Base-by-base conservation (phyloP, 169 alveolate species). In the Plasmodium gallinaceum region DNA sequence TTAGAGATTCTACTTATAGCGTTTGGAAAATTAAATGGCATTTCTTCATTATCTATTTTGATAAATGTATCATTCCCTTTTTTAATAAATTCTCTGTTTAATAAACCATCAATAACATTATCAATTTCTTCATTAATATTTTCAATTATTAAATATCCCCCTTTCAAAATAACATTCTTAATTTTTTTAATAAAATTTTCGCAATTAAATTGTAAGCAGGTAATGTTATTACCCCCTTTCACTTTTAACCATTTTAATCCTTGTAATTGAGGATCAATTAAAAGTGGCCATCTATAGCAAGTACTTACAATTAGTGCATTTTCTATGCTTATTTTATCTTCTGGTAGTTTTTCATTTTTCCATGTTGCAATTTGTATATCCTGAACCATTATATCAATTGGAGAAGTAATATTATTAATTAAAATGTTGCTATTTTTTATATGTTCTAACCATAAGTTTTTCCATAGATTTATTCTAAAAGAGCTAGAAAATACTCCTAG, bases 251-350 rank as follows among this genome's bases (percentile, higher is more conserved):
- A 98, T 72, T 96, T 97, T 74, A 96, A 94, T 54, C 99, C 99
- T 94, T 98, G 98, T 92, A 97, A 93, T 94, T 98, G 98, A 6
- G 99, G 99, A 90, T 98, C 99, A 42, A 98, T 97, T 78, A 98
- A 95, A 58, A 98, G 90, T 43, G 99, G 99, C 98, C 98, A 98
- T 83, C 99, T 93, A 61, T 98, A 94, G 76, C 99, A 97, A 65
- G 98, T 95, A 10, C 97, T 95, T 51, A 98, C 96, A 45, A 97
- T 96, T 14, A 98, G 93, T 2, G 99, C 99, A 91, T 98, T 98
- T 93, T 98, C 99, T 37, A 97, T 95, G 43, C 98, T 96, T 92
- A 97, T 95, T 93, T 97, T 97, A 96, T 98, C 99, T 8, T 98
- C 95, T 46, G 99, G 98, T 42, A 97, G 93, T 43, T 98, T 98